Evolutionary conservation across 2,329 filamentous ascomycete species (phyloP).

Genomic region (Dactylonectria macrodidyma): DNA sequence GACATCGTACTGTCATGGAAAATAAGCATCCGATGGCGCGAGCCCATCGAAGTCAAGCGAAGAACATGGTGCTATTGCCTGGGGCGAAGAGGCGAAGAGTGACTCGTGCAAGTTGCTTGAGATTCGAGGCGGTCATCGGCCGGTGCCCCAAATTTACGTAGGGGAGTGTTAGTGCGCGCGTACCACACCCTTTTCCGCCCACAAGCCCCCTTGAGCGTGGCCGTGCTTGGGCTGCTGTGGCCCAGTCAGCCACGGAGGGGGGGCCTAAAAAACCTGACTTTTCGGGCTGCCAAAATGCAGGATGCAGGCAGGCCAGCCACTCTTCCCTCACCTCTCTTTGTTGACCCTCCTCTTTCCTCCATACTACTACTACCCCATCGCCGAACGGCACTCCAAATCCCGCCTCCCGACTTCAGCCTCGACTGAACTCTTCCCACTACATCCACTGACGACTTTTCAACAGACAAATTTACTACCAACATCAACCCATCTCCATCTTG

Average conservation of each 20-base stretch:
- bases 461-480: conserved; percentile 15
- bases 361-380: conserved; percentile 44
- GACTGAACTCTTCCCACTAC: conserved; percentile 44
- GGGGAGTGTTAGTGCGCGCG: conserved; percentile 46
- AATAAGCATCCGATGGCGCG: conserved; percentile 44
- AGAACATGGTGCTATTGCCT: conserved; percentile 37
- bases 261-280: conserved; percentile 49
- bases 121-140: conserved; percentile 41
- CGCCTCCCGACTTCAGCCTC: conserved; percentile 46
- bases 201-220: conserved; percentile 36
- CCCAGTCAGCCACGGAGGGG: conserved; percentile 36
- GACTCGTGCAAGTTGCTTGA: conserved; percentile 26
- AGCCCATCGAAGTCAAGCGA: conserved; percentile 48
- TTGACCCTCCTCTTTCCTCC: conserved; percentile 46
- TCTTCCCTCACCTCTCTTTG: conserved; percentile 49
- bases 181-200: conserved; percentile 39
- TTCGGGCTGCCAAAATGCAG: conserved; percentile 49
- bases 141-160: conserved; percentile 36
- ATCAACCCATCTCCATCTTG: conserved; percentile 31
- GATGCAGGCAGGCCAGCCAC: conserved; percentile 40
- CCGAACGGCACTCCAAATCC: conserved; percentile 49
- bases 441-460: conserved; percentile 31
- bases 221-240: conserved; percentile 45
- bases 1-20: conserved; percentile 34
- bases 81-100: conserved; percentile 16